These are phyloP conservation scores for Zygosaccharomyces lentus DNA, from an alignment of 805 yeast genomes.

Conservation along the genomic window DNA sequence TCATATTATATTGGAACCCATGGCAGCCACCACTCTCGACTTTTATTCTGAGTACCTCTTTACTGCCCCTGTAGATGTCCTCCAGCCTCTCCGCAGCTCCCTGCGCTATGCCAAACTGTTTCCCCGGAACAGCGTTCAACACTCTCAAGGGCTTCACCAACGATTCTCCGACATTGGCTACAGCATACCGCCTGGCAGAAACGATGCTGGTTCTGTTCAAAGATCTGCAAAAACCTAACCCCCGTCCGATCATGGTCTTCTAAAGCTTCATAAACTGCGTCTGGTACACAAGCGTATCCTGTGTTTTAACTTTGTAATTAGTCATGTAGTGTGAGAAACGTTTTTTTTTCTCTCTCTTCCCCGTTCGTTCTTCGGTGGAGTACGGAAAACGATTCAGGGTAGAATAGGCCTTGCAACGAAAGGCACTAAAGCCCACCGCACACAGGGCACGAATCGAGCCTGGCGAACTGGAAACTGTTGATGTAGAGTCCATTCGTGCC, in stretches of 20 bases:
- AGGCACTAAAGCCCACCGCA: conserved; percentile 48
- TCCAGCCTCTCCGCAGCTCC: conserved; percentile 29
- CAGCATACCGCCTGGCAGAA: conserved; percentile 4
- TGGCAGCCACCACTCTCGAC: conserved; percentile 98
- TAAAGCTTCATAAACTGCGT: background rate
- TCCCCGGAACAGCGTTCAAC: conserved; percentile 20
- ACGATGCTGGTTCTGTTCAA: background rate
- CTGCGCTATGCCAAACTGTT: conserved; percentile 25
- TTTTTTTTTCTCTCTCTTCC: background rate
- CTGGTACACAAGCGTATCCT: no score
- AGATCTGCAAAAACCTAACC: background rate
- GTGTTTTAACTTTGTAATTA: background rate
- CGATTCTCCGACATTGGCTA: conserved; percentile 5
- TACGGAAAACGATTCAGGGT: background rate
- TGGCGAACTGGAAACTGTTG: conserved; percentile 62
- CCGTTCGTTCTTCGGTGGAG: background rate
- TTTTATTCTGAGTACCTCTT: conserved; percentile 55
- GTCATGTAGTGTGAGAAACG: background rate
- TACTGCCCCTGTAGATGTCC: conserved; percentile 23
- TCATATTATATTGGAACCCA: conserved; percentile 86
- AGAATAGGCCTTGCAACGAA: background rate
- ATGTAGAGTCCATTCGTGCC: conserved; percentile 79
- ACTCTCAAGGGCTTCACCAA: conserved; percentile 22
- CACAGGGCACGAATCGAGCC: conserved; percentile 63
- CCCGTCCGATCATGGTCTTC: conserved; percentile 2